Conservation (phyloP, 2,329 filamentous ascomycete genomes). For the Colletotrichum sojae region DNA sequence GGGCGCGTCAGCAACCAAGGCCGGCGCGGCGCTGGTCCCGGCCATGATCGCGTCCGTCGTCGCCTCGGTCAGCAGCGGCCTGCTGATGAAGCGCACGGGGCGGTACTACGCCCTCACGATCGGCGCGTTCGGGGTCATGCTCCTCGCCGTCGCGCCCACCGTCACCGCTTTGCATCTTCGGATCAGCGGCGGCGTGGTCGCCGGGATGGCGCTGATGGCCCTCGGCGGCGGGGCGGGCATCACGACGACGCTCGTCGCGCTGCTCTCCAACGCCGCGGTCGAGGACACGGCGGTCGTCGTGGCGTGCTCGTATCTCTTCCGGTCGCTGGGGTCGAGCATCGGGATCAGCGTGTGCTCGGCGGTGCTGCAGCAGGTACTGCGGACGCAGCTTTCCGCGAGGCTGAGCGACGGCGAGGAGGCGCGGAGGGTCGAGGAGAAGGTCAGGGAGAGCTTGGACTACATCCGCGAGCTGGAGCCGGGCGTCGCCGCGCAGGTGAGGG, state of each 20-base stretch:
- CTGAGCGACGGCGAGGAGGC: conserved; percentile 72
- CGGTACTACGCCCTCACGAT: conserved; percentile 80
- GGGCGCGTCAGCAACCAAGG: conserved; percentile 72
- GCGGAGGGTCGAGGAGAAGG: conserved; percentile 75
- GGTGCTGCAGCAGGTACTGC: conserved; percentile 78
- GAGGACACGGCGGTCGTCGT: conserved; percentile 82
- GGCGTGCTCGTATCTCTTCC: conserved; percentile 86
- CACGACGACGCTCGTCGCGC: conserved; percentile 79
- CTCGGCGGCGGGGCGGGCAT: conserved; percentile 66
- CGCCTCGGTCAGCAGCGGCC: conserved; percentile 75
- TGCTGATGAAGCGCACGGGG: conserved; percentile 79
- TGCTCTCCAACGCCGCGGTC: conserved; percentile 77
- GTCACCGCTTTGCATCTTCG: conserved; percentile 65
- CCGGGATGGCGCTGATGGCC: conserved; percentile 68
- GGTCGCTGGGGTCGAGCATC: conserved; percentile 82
- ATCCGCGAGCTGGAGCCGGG: conserved; percentile 75
- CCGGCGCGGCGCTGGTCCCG: conserved; percentile 78
- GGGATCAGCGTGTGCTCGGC: conserved; percentile 81
- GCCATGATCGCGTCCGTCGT: conserved; percentile 72
- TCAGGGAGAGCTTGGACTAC: conserved; percentile 79
- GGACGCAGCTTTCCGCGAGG: conserved; percentile 66
- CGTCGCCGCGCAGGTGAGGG: conserved; percentile 71
- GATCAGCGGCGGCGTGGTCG: conserved; percentile 66
- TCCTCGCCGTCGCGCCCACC: conserved; percentile 68
- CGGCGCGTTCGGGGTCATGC: conserved; percentile 65